These are phyloP conservation scores for Calonectria hongkongensis DNA, from an alignment of 2,329 filamentous ascomycete genomes.

Conservation along the genomic window DNA sequence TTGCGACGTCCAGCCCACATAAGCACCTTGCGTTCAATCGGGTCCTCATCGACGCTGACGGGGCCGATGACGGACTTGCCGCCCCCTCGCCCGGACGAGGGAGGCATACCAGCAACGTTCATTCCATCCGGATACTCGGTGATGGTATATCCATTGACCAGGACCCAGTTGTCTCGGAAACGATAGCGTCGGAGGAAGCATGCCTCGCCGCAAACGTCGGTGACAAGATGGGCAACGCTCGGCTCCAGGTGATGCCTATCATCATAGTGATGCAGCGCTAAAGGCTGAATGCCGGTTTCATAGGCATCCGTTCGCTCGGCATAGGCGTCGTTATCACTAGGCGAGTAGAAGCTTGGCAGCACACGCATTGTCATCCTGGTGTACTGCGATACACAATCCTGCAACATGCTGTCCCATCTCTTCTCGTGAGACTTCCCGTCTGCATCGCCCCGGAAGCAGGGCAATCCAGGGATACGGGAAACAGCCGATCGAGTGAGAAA, in stretches of 20 bases:
- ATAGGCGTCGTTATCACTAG: constrained; percentile 58
- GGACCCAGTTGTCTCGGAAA: constrained; percentile 68
- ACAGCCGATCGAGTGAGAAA: constrained; percentile 63
- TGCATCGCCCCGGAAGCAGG: constrained; percentile 59
- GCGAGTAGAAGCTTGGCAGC: constrained; percentile 65
- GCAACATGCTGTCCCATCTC: constrained; percentile 65
- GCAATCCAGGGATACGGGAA: constrained; percentile 58
- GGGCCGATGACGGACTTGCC: constrained; percentile 53
- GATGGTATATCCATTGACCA: constrained; percentile 68
- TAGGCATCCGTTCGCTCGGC: constrained; percentile 57
- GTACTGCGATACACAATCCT: constrained; percentile 62
- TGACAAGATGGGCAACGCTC: constrained; percentile 64
- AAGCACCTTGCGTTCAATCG: constrained; percentile 56
- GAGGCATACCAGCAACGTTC: constrained; percentile 50
- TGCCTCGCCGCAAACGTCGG: constrained; percentile 65
- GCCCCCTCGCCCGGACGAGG: constrained; percentile 25
- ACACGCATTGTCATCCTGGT: constrained; percentile 63
- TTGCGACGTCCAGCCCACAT: constrained; percentile 61
- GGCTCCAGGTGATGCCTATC: constrained; percentile 63
- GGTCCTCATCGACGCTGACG: constrained; percentile 58
- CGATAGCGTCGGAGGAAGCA: constrained; percentile 69
- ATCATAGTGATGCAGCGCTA: constrained; percentile 64
- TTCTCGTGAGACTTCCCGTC: constrained; percentile 47
- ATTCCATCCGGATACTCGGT: constrained; percentile 64
- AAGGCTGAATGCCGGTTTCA: constrained; percentile 63